Conservation (phyloP, 352 stramenopile genomes). For the Pythium aquatile region DNA sequence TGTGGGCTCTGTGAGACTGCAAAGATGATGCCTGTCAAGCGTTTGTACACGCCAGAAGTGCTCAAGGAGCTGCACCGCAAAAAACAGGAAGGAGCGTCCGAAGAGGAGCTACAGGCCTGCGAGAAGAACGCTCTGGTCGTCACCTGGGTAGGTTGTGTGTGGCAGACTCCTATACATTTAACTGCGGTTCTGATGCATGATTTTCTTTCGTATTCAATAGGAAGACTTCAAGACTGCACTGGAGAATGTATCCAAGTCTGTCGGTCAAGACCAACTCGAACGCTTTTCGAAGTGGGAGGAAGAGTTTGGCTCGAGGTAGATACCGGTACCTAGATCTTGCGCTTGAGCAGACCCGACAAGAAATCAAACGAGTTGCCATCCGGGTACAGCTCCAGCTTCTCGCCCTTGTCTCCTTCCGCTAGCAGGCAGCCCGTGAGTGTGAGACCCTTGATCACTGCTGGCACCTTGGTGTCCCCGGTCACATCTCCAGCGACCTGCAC, state of each 20-base stretch:
- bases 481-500: slow-evolving; percentile 66
- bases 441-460: slow-evolving; percentile 76
- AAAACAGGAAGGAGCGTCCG: slow-evolving; percentile 51
- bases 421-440: slow-evolving; percentile 78
- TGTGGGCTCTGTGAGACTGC: slow-evolving; percentile 45
- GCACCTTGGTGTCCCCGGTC: slow-evolving; percentile 37
- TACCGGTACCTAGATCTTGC: slow-evolving; percentile 58
- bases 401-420: slow-evolving; percentile 52
- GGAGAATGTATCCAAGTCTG: slow-evolving; percentile 81
- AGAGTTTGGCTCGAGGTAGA: slow-evolving; percentile 81
- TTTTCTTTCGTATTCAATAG: slow-evolving; percentile 14
- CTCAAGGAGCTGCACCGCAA: slow-evolving; percentile 51
- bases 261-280: slow-evolving; percentile 70
- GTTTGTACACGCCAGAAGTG: slow-evolving; percentile 40
- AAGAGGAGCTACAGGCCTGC: slow-evolving; percentile 51
- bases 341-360: slow-evolving; percentile 79
- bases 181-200: neutral
- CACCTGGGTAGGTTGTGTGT: slow-evolving; percentile 33
- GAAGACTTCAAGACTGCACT: slow-evolving; percentile 65
- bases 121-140: slow-evolving; percentile 63
- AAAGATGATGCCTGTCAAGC: slow-evolving; percentile 53
- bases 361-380: slow-evolving; percentile 92
- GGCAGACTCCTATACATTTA: neutral
- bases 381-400: slow-evolving; percentile 83
- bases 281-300: slow-evolving; percentile 76